Base-by-base conservation (phyloP, 148 eudicot genomes). In the Silene uniflora region DNA sequence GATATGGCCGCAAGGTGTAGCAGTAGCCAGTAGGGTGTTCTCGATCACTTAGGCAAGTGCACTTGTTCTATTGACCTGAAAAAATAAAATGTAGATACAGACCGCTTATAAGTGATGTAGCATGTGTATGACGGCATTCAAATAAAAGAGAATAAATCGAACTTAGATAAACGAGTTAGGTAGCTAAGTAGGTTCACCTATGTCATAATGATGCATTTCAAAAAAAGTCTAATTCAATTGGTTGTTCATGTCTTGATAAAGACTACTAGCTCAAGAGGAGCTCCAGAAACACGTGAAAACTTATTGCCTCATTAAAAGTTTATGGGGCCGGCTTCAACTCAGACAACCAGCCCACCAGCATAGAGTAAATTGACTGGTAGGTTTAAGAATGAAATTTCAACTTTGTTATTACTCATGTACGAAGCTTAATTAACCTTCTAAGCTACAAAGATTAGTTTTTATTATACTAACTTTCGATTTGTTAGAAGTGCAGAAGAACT, bases 271-370 rank as follows among this genome's bases (percentile, higher is more conserved):
- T 70, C 73, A 24, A 49, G 39, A 19, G 14, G 73, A 49, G 19
- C 73, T 17, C 69, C 52, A 27, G 4, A 65, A 75, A 52, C 54
- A 75, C 14, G 71, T 75, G 78, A n/a, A 25, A 54, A 19, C 12
- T 2, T 19, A 29, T 46, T 25, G 77, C 68, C 77, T 25, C 61
- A 46, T 74, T 60, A 46, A 68, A 62, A 0, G 22, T 62, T 22
- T 62, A 8, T 1, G 47, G 29, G 42, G 39, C 21, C 76, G n/a
- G n/a, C n/a, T n/a, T 16, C 49, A 61, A 73, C n/a, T 11, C 60
- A 68, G 55, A 25, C 14, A 70, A 74, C 69, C 56, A 73, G 61
- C n/a, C 58, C 29, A 61, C 47, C 52, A 24, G 16, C 61, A 7
- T n/a, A 4, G 16, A 67, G 54, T n/a, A 42, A 67, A 2, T 4